Conservation (phyloP, 2,329 filamentous ascomycete species). For the Neopestalotiopsis clavispora region DNA sequence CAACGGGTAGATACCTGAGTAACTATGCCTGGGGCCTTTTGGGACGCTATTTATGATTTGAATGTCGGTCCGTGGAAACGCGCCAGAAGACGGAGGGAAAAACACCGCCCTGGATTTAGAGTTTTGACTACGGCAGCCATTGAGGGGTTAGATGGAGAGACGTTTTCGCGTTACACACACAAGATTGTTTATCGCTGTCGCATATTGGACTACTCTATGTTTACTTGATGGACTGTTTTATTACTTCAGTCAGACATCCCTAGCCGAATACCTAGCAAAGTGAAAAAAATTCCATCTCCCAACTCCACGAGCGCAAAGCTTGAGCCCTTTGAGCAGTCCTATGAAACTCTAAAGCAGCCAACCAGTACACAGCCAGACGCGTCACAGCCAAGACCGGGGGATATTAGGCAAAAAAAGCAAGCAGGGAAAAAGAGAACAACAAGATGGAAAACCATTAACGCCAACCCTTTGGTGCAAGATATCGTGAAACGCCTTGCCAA, state of each 20-base stretch:
- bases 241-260: not conserved
- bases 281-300: not conserved
- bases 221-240: too few species aligned
- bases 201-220: too few species aligned
- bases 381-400: slow-evolving; percentile 5
- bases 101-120: too few species aligned
- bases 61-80: too few species aligned
- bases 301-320: not conserved
- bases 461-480: slow-evolving; percentile 4
- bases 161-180: too few species aligned
- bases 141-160: too few species aligned
- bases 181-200: too few species aligned
- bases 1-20: too few species aligned
- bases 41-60: too few species aligned
- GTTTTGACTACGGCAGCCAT: too few species aligned
- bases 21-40: too few species aligned
- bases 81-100: too few species aligned
- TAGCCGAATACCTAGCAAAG: not conserved
- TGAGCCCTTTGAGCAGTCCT: not conserved
- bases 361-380: slow-evolving; percentile 4
- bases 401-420: not conserved
- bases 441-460: slow-evolving; percentile 2
- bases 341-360: not conserved
- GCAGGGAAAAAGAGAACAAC: not conserved
- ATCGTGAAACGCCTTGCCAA: slow-evolving; percentile 9